These are phyloP conservation scores for Globisporangium alternatum DNA, from an alignment of 352 stramenopile genomes.

Conservation along the genomic window DNA sequence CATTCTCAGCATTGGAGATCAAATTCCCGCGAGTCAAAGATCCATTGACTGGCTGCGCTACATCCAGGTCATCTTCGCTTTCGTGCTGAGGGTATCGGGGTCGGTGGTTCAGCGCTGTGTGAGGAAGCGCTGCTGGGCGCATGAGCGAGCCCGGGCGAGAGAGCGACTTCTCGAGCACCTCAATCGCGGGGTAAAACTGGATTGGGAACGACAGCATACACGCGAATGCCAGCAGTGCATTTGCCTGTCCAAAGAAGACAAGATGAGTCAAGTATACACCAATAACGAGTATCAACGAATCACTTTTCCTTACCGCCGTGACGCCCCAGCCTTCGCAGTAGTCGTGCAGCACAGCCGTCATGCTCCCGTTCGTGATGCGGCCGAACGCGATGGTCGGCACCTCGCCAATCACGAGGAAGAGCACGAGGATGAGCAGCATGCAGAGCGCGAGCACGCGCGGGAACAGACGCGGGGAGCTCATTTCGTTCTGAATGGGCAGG, in stretches of 20 bases:
- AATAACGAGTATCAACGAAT: neutral
- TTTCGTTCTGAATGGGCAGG: slow-evolving; percentile 78
- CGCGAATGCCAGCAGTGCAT: slow-evolving; percentile 65
- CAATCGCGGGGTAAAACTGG: slow-evolving; percentile 77
- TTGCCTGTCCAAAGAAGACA: slow-evolving; percentile 36
- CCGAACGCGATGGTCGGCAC: slow-evolving; percentile 70
- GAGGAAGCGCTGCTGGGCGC: slow-evolving; percentile 26
- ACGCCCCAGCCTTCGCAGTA: slow-evolving; percentile 73
- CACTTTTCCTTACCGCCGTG: slow-evolving; percentile 32
- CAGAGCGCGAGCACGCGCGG: slow-evolving; percentile 47
- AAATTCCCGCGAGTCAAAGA: neutral
- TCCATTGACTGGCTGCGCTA: neutral
- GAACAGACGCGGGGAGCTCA: slow-evolving; percentile 55
- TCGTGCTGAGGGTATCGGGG: neutral
- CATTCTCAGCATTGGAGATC: slow-evolving; percentile 1
- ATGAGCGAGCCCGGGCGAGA: slow-evolving; percentile 42
- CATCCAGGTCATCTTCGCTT: neutral
- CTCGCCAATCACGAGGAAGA: slow-evolving; percentile 74
- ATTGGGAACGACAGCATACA: slow-evolving; percentile 79
- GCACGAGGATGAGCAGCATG: slow-evolving; percentile 69
- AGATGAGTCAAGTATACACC: neutral
- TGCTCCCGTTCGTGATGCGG: slow-evolving; percentile 68
- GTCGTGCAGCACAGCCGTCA: slow-evolving; percentile 71
- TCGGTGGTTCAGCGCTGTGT: slow-evolving; percentile 20
- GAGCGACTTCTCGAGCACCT: slow-evolving; percentile 64